Conservation (phyloP, 768 basidiomycete genomes). For the Wakefieldia striispora region DNA sequence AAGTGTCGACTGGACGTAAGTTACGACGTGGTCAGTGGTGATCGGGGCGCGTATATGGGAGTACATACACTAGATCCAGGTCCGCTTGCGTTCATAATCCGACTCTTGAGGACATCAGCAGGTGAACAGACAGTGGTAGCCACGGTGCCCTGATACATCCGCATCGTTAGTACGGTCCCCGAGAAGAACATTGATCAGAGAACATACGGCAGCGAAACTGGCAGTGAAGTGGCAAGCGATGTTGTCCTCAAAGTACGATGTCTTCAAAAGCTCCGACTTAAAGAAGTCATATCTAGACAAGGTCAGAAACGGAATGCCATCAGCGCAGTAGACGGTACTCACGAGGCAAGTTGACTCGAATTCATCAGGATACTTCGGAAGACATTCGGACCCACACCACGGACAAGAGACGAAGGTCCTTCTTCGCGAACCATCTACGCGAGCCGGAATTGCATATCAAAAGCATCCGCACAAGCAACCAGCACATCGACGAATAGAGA, state of each 20-base stretch:
- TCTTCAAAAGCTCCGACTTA: conserved; percentile 78
- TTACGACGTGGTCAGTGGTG: too few species aligned
- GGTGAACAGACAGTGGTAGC: conserved; percentile 89
- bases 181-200: background rate
- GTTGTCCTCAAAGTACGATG: conserved; percentile 74
- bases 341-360: conserved; percentile 89
- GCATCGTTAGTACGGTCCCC: background rate
- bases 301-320: background rate
- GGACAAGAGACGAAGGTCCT: conserved; percentile 67
- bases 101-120: conserved; percentile 84
- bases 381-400: conserved; percentile 83
- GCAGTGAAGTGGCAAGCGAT: conserved; percentile 82
- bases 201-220: conserved; percentile 75
- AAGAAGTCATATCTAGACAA: conserved; percentile 79
- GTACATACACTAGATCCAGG: conserved; percentile 68
- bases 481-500: background rate
- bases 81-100: conserved; percentile 88
- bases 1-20: conserved; percentile 56
- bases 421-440: conserved; percentile 84
- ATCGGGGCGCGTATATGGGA: background rate
- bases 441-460: background rate
- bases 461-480: background rate
- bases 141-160: conserved; percentile 65
- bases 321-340: conserved; percentile 26
- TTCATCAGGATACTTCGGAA: conserved; percentile 89